Conservation (phyloP, 345 rosid genomes). For the Citrus trifoliata region DNA sequence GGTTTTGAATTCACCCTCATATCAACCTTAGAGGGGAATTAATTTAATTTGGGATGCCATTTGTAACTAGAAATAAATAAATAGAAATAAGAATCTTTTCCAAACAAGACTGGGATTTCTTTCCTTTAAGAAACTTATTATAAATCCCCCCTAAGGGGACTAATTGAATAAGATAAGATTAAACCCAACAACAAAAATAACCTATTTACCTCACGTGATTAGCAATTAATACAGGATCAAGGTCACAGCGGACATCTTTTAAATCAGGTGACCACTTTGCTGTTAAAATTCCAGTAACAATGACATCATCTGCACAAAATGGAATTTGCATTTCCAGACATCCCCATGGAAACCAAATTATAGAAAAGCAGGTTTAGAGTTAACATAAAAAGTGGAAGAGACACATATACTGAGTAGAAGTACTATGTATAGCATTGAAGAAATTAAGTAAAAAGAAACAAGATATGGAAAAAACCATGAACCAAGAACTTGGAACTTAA, state of each 20-base stretch:
- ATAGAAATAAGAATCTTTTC: neutral
- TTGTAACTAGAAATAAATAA: neutral
- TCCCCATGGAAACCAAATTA: neutral
- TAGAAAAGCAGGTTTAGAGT: neutral
- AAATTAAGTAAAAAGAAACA: neutral
- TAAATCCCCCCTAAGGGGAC: neutral
- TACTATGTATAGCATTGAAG: neutral
- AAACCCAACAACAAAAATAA: neutral
- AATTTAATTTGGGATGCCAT: too few species aligned
- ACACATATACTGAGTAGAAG: neutral
- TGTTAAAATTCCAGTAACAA: slow-evolving; percentile 80
- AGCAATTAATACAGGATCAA: slow-evolving; percentile 82
- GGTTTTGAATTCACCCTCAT: neutral
- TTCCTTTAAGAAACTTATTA: neutral
- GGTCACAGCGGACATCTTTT: slow-evolving; percentile 91
- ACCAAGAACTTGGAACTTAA: neutral
- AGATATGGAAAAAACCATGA: neutral
- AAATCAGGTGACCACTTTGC: slow-evolving; percentile 94
- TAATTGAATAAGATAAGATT: neutral
- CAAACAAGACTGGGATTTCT: neutral
- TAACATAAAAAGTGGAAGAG: neutral
- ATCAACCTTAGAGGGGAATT: neutral
- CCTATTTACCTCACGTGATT: slow-evolving; percentile 74
- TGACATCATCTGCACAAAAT: slow-evolving; percentile 68
- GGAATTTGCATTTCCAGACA: neutral